Percentiles rank a stretch among this genome's conserved stretches.
phyloP scores from a whole-genome alignment of 2,329 filamentous ascomycete species.

The Hypoxylon sp. region DNA sequence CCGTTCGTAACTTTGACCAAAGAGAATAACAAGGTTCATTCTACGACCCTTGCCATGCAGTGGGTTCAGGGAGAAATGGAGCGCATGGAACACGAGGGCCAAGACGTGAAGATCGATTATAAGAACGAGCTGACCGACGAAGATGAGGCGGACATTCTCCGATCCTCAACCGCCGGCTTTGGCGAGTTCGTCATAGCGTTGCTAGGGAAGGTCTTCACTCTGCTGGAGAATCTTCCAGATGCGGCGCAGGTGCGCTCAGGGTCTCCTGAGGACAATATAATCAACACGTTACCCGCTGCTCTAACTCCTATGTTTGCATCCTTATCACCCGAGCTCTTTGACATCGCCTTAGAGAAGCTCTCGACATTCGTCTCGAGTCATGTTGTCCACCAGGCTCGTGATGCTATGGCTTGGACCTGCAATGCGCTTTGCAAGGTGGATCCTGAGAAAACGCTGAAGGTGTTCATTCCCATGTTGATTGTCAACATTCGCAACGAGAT shows the following conservation, averaged over 20 bases:
- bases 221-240: constrained; percentile 94
- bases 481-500: constrained; percentile 95
- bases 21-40: constrained; percentile 72
- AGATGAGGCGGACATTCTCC: constrained; percentile 85
- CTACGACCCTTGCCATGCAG: constrained; percentile 81
- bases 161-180: constrained; percentile 93
- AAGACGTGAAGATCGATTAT: constrained; percentile 87
- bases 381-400: constrained; percentile 94
- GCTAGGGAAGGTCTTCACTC: constrained; percentile 91
- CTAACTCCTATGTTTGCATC: constrained; percentile 90
- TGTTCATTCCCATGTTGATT: constrained; percentile 89
- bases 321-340: constrained; percentile 91
- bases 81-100: constrained; percentile 87
- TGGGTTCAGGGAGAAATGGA: constrained; percentile 97
- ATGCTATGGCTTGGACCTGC: constrained; percentile 98
- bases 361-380: constrained; percentile 90
- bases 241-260: constrained; percentile 86
- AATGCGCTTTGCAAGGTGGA: constrained; percentile 96
- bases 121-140: constrained; percentile 81
- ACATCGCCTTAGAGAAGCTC: constrained; percentile 90
- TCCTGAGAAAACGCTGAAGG: constrained; percentile 89
- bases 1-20: constrained; percentile 85
- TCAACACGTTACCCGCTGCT: constrained; percentile 92
- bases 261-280: constrained; percentile 95
- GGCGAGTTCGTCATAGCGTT: constrained; percentile 92